Evolutionary conservation across 352 stramenopile genomes (phyloP).

Genomic region (Phytophthora ramorum): DNA sequence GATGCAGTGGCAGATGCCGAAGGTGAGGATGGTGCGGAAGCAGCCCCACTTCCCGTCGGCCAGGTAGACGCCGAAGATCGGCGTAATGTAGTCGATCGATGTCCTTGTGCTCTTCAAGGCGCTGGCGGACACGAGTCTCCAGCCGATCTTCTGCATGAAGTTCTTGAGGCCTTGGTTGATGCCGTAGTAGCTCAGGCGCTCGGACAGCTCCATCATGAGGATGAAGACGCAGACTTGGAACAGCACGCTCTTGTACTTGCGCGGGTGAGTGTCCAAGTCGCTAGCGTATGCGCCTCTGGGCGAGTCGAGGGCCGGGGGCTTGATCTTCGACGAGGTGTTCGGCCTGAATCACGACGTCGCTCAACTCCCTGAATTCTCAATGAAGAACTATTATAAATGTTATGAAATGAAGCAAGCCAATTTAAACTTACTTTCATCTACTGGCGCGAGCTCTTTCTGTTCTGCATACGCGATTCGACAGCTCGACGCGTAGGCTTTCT

Average conservation of each 20-base stretch:
- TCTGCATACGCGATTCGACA: too few relatives aligned
- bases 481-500: too few relatives aligned
- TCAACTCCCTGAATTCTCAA: too few relatives aligned
- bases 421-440: too few relatives aligned
- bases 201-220: constrained; percentile 70
- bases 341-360: too few relatives aligned
- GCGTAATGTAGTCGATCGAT: constrained; percentile 67
- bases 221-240: constrained; percentile 71
- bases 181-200: constrained; percentile 82
- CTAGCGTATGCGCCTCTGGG: constrained; percentile 25
- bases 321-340: constrained; percentile 46
- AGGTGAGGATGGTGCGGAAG: constrained; percentile 63
- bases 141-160: constrained; percentile 79
- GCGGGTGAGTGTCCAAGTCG: constrained; percentile 56
- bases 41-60: constrained; percentile 67
- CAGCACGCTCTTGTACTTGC: constrained; percentile 63
- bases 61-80: constrained; percentile 66
- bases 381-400: too few relatives aligned
- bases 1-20: constrained; percentile 61
- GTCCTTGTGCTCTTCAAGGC: constrained; percentile 72
- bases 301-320: constrained; percentile 30
- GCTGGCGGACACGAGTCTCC: constrained; percentile 59
- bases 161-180: constrained; percentile 90
- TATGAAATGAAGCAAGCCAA: too few relatives aligned
- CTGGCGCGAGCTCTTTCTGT: too few relatives aligned